Evolutionary conservation across 169 alveolate species (phyloP), one percentile per base, ranked within the genome.

Genomic region (Cryptosporidium baileyi): DNA sequence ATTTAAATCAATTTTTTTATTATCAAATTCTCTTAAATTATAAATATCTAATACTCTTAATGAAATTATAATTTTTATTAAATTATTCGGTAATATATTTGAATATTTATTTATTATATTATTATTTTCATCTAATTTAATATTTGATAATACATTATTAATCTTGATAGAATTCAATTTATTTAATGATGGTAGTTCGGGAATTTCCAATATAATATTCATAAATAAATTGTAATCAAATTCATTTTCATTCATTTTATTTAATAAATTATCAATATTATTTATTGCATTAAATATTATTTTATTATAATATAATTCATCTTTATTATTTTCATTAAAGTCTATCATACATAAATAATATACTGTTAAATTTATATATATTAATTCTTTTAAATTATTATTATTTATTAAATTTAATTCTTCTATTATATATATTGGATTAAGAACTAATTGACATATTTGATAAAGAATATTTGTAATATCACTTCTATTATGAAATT

Each of bases 161-260:
- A 54, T 54, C 43, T 74, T 51, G 7, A 1, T 19, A 1, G 38
- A 47, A 22, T 15, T 65, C 17, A 65, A 11, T 15, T 49, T 34
- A 2, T 54, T 40, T 7, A 74, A 61, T 24, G 67, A 54, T 24
- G 17, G 30, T 28, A 74, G 19, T 57, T 74, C 85, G 0, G 85
- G 85, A n/a, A 74, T 54, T 44, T 74, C 85, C 24, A 74, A 15
- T 22, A 74, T 36, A 7, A 74, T 54, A 26, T 57, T 74, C 22
- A 59, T 26, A 34, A 74, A 57, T n/a, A 57, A 11, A n/a, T 26
- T 47, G 1, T 1, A 15, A 57, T 74, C 85, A 54, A 74, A 54
- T 17, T 74, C 61, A 6, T 15, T 36, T 19, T 52, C 28, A 2
- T 41, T 40, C 19, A 26, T 32, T 4, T 54, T 28, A 22, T 6